Evolutionary conservation across 176 grass and related monocot genomes (phyloP).

Genomic region (Alloteropsis semialata): DNA sequence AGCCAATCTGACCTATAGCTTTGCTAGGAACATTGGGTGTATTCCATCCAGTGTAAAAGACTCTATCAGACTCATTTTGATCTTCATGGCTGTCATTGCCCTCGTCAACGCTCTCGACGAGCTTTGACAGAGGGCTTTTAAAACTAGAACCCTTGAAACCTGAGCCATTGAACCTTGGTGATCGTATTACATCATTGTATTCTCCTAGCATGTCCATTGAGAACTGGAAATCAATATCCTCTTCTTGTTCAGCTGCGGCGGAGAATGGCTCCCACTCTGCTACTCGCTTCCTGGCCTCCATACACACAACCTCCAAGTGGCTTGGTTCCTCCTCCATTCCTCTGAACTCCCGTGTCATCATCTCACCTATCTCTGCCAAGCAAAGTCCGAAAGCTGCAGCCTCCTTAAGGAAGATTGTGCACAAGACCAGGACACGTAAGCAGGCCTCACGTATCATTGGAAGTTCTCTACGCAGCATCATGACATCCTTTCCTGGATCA

Average conservation of each 20-base stretch:
- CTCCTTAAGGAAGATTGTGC: constrained; percentile 67
- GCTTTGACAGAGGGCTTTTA: constrained; percentile 53
- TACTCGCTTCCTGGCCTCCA: constrained; percentile 51
- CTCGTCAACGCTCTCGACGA: constrained; percentile 51
- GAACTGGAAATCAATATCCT: constrained; percentile 51
- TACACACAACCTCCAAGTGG: constrained; percentile 62
- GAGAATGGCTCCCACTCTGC: constrained; percentile 50
- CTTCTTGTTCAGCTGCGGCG: constrained; percentile 28
- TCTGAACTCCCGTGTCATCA: constrained; percentile 70
- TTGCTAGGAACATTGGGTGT: constrained; percentile 20
- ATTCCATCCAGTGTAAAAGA: constrained; percentile 8
- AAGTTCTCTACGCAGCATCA: constrained; percentile 48
- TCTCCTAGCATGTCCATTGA: constrained; percentile 49
- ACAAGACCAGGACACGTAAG: constrained; percentile 52
- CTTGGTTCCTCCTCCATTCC: constrained; percentile 67
- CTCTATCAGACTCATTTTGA: constrained; percentile 15
- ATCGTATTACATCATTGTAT: constrained; percentile 26
- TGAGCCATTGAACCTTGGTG: constrained; percentile 38
- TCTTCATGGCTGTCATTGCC: constrained; percentile 44
- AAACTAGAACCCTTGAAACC: constrained; percentile 32
- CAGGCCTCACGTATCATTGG: constrained; percentile 72
- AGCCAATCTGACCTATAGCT: constrained; percentile 31
- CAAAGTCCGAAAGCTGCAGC: constrained; percentile 56
- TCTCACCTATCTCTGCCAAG: constrained; percentile 64
- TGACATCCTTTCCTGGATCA: constrained; percentile 44